Conservation (phyloP, 352 stramenopile species). For the Phytophthora agathidicida region DNA sequence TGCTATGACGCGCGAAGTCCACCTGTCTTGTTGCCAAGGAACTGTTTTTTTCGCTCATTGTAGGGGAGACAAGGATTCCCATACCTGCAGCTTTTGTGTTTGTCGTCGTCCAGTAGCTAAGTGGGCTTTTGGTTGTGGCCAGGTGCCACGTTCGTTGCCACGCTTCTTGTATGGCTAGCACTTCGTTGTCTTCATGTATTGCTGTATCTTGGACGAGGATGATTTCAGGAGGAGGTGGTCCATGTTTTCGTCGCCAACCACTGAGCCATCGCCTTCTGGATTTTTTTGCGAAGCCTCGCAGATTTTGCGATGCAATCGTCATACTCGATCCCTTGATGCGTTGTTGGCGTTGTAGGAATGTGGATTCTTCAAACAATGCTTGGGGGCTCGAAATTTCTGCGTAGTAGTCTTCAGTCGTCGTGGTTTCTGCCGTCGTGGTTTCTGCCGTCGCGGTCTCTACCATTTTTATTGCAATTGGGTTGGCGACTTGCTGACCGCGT, state of each 20-base stretch:
- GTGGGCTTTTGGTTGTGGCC: background rate
- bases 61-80: background rate
- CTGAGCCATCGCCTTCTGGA: background rate
- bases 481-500: background rate
- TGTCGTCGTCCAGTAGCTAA: background rate
- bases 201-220: background rate
- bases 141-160: background rate
- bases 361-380: slow-evolving; percentile 10
- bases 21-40: background rate
- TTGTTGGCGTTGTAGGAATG: background rate
- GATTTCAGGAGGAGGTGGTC: background rate
- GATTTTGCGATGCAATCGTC: background rate
- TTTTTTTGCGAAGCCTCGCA: background rate
- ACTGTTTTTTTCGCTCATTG: background rate
- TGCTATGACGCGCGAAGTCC: slow-evolving; percentile 1
- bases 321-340: background rate
- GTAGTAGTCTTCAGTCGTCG: slow-evolving; percentile 1
- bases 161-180: background rate
- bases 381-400: background rate
- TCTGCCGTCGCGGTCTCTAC: too few species aligned
- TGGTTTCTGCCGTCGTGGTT: background rate
- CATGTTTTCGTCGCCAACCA: background rate
- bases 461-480: too few species aligned
- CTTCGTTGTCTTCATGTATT: background rate
- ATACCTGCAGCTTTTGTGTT: background rate